phyloP scores from a whole-genome alignment of 768 basidiomycete genomes.

The Lyophyllum shimeji region DNA sequence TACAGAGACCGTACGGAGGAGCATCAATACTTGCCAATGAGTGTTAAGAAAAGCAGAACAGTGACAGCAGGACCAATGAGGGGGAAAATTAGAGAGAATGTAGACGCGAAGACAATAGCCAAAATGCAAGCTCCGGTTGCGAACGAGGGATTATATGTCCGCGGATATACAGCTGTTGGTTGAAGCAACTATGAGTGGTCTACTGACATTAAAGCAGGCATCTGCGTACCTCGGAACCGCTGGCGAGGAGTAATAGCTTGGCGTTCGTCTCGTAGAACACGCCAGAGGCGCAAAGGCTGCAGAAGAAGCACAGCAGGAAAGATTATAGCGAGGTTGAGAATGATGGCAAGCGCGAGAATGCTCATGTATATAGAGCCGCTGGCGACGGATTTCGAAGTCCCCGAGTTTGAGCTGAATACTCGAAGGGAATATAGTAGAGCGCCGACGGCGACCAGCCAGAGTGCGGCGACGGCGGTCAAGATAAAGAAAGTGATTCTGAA shows the following conservation, averaged over 20 bases:
- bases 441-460: constrained; percentile 68
- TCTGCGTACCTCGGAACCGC: constrained; percentile 65
- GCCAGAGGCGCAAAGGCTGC: constrained; percentile 67
- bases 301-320: constrained; percentile 70
- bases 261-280: constrained; percentile 52
- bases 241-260: constrained; percentile 74
- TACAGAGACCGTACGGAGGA: background rate
- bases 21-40: constrained; percentile 51
- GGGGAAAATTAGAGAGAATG: constrained; percentile 75
- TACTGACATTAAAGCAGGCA: constrained; percentile 3
- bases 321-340: constrained; percentile 67
- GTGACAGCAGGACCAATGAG: constrained; percentile 71
- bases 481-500: constrained; percentile 67
- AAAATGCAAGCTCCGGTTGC: constrained; percentile 66
- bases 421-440: constrained; percentile 69
- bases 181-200: constrained; percentile 5
- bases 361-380: constrained; percentile 75
- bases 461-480: constrained; percentile 48
- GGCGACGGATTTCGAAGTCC: constrained; percentile 48
- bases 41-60: constrained; percentile 60
- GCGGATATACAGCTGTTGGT: constrained; percentile 61
- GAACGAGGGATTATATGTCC: constrained; percentile 67
- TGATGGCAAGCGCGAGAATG: constrained; percentile 53
- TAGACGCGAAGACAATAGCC: constrained; percentile 69
- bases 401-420: constrained; percentile 45